Evolutionary conservation across 805 yeast species (phyloP), one percentile per base, ranked within the genome.

Genomic region (Saccharomycopsis microspora): DNA sequence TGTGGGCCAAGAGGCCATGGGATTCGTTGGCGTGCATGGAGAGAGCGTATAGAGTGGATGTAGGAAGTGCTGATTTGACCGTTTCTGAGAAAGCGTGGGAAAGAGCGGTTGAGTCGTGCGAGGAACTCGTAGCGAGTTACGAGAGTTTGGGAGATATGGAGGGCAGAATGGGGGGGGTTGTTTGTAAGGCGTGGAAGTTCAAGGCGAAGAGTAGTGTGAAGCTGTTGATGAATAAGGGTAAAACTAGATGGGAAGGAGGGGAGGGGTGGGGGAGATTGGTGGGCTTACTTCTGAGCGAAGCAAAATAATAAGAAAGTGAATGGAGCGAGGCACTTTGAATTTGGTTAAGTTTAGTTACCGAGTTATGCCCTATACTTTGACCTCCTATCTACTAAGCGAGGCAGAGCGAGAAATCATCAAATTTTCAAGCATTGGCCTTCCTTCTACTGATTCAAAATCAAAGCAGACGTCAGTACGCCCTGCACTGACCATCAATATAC

Each of bases 1-100:
- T 84, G 6, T 90, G 97, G 97, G 75, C 90, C 58, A 70, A 72
- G 36, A 77, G 75, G 56, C 96, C 96, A 10, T 88, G 97, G 96
- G 74, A 76, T 4, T 84, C 96, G 0, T 68, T 93, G 45, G 93
- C 82, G 32, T 80, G 87, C 56, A 81, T 83, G 56, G 96, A 88
- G 58, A 85, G 83, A 62, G 96, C 95, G 0, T 87, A 76, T 60
- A 72, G 96, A 55, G 84, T 93, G 0, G 66, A 77, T 8, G 65
- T 78, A 3, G 80, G 78, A 49, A 69, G 74, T 36, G 83, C 94
- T 1, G 81, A 79, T 43, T 64, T 86, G 48, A 79, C 74, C 31
- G 66, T 75, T 0, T 72, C 76, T 52, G 88, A 81, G 58, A 56
- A 54, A 4, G 69, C 73, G 0, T 89, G 95, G 95, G 74, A 76